Evolutionary conservation across 208 protist species (phyloP), one percentile per base, ranked within the genome.

Genomic region (Trypanosoma brucei): DNA sequence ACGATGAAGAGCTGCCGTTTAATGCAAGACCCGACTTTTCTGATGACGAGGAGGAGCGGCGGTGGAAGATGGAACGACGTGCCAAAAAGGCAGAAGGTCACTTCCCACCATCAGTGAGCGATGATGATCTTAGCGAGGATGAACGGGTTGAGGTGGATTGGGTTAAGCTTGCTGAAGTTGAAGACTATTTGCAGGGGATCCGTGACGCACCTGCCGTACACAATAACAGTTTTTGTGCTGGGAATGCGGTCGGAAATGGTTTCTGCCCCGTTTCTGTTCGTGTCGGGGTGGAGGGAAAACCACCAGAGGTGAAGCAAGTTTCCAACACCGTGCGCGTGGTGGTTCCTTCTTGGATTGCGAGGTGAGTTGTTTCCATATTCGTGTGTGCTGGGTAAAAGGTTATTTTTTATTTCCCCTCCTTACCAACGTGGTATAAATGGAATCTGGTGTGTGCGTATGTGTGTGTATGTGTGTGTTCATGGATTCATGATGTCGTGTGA

Each of bases 1-100:
- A 95, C 60, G 90, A 95, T 54, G 86, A 92, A 45, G 86, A 95
- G 55, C 81, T 95, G 5, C 90, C 90, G 7, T 70, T 75, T 33
- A 50, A 91, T 59, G 83, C 92, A 6, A 72, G 82, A 11, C 90
- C 90, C 3, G 86, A 93, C 59, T 95, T 96, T 55, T 93, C 83
- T 7, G 87, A 96, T 48, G 91, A 94, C 57, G 86, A 94, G 51
- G 81, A 80, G 67, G 83, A 94, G 69, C 72, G 69, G 35, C 68
- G 76, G 59, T 97, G 80, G 92, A 97, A 88, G 74, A 86, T 70
- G n/a, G 56, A 81, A 62, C 73, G 65, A 22, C 68, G 75, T 9
- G 52, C 76, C 52, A 64, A 58, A 31, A 35, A 50, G 31, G 33
- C 34, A 7, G 48, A 39, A 38, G 56, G 51, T 30, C 14, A 7